Base-by-base conservation (phyloP, 768 basidiomycete genomes). In the Leucocoprinus leucothites region DNA sequence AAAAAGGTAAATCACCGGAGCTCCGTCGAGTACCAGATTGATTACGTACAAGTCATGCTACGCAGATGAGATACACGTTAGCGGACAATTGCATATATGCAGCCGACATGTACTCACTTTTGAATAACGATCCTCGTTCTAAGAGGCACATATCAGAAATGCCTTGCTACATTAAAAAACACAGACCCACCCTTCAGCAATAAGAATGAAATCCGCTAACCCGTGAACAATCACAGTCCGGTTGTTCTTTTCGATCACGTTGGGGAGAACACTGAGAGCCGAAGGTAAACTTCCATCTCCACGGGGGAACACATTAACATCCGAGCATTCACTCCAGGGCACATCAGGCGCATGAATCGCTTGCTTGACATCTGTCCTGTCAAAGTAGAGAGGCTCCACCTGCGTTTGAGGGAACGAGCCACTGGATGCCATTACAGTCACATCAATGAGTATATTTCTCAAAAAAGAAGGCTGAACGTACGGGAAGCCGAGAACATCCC, bases 401-500 rank as follows among this genome's bases (percentile, higher is more conserved):
- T 88, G 87, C 3, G 63, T 61, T 26, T 88, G 72, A 2, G 63
- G 59, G 68, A 82, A 85, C 0, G 83, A 79, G 8, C 83, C 84
- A 1, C 83, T 85, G 61, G 22, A 59, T 31, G 31, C 31, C 26
- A 48, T 5, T 26, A 6, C 25, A 35, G 11, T 3, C 9, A 35
- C 2, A 35, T 14, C 28, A 4, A 56, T 44, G 41, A 31, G 38
- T 18, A 34, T 21, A 45, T 25, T 16, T 25, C 9, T 41, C 47
- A 31, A 18, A 31, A n/a, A 47, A 57, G 14, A 13, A 34, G 19
- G 49, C 14, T 28, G 5, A 19, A 1, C 82, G 31, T 61, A 87
- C 82, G 88, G 87, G 77, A 86, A 89, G n/a, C 87, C 88, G 26
- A 90, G 83, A 4, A 89, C 87, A 57, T 90, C 88, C 88, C 86